Evolutionary conservation across 106 monocot species (phyloP), one percentile per base, ranked within the genome.

Genomic region (Vanilla planifolia): DNA sequence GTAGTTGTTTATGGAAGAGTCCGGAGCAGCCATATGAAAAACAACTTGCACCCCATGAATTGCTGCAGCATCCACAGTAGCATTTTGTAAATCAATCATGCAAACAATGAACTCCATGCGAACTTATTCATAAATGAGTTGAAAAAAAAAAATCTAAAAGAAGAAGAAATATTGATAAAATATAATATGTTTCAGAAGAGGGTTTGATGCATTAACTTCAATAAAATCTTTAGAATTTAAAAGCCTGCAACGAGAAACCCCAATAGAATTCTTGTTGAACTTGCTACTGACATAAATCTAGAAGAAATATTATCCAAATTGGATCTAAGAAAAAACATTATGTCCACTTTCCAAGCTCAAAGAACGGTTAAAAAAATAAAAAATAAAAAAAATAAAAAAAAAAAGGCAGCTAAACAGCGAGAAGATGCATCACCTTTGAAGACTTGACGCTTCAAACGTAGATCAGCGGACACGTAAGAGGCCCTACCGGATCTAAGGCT

Each of bases 1-100:
- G 68, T 79, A 81, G 51, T 85, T 96, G 73, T 96, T 96, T 73
- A 96, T 85, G 6, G 96, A 96, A 28, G 96, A 96, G 63, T 96
- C 96, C 15, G 96, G 96, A 16, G 96, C 87, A 52, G 96, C 96
- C 96, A 96, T 96, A 65, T 96, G 96, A 65, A 91, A 96, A 59
- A 96, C 84, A 62, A 64, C 87, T 42, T 96, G 87, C 26, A 69
- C 87, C 21, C 91, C 96, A 64, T 76, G 39, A 73, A 82, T 73
- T 56, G 82, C 87, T 87, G 81, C 30, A 28, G 17, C 6, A 56
- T 30, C n/a, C 32, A 43, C 8, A 59, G 30, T 5, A 52, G 34
- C 1, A 19, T 21, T 57, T 57, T 34, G 35, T 21, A 33, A 57
- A 57, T 2, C 20, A 35, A n/a, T 15, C 20, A 20, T 16, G 20